A percentile compares a stretch with the other conserved stretches of the same genome.
Evolutionary conservation across 306 rosid species (phyloP).

Genomic region (Lathyrus oleraceus): DNA sequence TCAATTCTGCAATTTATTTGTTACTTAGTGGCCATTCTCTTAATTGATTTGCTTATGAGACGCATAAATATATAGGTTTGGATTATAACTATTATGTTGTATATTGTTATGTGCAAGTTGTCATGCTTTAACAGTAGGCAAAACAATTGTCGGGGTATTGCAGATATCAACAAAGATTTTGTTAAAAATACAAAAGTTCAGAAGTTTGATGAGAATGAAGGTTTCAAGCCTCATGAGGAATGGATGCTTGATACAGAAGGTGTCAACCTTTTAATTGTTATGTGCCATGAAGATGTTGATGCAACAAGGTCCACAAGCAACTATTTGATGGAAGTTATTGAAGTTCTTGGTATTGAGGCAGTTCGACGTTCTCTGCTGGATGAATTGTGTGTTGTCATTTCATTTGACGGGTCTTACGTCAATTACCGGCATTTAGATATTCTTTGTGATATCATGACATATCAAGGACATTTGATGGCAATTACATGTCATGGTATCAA

Average conservation of each 20-base stretch:
- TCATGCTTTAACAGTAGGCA: too few species aligned
- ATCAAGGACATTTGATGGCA: slow-evolving; percentile 98
- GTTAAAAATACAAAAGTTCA: slow-evolving; percentile 78
- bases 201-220: slow-evolving; percentile 79
- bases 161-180: slow-evolving; percentile 94
- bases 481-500: slow-evolving; percentile 98
- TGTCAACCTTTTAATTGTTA: slow-evolving; percentile 89
- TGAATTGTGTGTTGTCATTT: slow-evolving; percentile 91
- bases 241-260: slow-evolving; percentile 99
- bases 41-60: too few species aligned
- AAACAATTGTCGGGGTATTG: slow-evolving; percentile 92
- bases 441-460: slow-evolving; percentile 98
- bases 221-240: slow-evolving; percentile 88
- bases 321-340: slow-evolving; percentile 93
- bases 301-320: slow-evolving; percentile 89
- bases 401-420: slow-evolving; percentile 97
- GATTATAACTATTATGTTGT: too few species aligned
- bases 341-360: slow-evolving; percentile 98
- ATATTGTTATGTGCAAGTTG: too few species aligned
- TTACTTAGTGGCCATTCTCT: too few species aligned
- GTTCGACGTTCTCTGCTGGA: slow-evolving; percentile 85
- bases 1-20: too few species aligned
- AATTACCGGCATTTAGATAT: slow-evolving; percentile 94
- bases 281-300: slow-evolving; percentile 93
- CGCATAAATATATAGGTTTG: too few species aligned